Base-by-base conservation (phyloP, 1,284 basidiomycete genomes). In the Cryptococcus sp. region DNA sequence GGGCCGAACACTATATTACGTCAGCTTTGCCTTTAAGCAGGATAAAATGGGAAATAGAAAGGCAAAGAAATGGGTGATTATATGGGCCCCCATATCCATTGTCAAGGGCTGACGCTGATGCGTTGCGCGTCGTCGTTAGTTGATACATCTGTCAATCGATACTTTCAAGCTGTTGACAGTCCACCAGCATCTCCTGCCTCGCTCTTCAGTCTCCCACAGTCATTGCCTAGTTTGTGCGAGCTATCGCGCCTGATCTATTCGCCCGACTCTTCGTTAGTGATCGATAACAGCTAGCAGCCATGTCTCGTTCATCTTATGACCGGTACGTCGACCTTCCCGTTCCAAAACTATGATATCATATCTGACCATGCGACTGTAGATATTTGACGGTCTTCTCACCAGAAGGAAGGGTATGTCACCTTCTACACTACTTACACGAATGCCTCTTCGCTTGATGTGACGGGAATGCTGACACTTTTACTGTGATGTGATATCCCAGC, bases 351-450 rank as follows among this genome's bases (percentile, higher is more conserved):
- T 17, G 46, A 45, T 13, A 48, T 5, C 13, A 8, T 5, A 38
- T 19, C 65, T 69, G 51, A 70, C 57, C 25, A 4, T 25, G 37
- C 26, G 2, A 43, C 16, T n/a, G 3, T 62, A 79, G 80, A 59
- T 81, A 80, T 59, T 71, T 81, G 49, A 81, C 80, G 46, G 74
- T 81, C 66, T 81, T 80, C 73, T 79, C 78, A 8, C 80, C 81
- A 11, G 81, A 80, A 67, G 79, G 79, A 58, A 61, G 76, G 55
- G 73, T 79, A 56, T 66, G 77, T 68, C 25, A 20, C 15, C 38
- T 40, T 25, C 11, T 43, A 43, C 25, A 38, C 16, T 6, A 2
- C 20, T 25, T 38, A 10, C 4, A 10, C 8, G 29, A 34, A 34
- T 7, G 8, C 17, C 37, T 13, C 1, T 34, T 13, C 29, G 23